These are phyloP conservation scores for Graphium sp. DNA, from an alignment of 2,329 filamentous ascomycete genomes.

Conservation along the genomic window DNA sequence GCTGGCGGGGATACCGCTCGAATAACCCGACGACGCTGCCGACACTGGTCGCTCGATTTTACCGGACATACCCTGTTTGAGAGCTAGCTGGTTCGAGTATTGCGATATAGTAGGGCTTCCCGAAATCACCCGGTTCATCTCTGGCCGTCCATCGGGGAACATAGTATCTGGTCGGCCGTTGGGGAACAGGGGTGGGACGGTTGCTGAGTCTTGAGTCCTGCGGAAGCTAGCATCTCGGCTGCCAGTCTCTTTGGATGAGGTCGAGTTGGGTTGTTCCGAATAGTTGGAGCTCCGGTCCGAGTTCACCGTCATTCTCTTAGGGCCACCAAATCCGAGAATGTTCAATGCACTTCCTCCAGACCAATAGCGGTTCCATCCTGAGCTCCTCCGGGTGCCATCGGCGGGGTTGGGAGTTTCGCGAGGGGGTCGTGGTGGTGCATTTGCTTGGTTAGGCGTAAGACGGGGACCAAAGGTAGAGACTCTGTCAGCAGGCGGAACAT, in stretches of 20 bases:
- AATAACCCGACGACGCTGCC: slow-evolving; percentile 36
- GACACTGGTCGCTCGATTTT: slow-evolving; percentile 42
- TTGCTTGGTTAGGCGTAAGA: slow-evolving; percentile 1
- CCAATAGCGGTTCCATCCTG: slow-evolving; percentile 66
- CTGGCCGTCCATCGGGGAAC: slow-evolving; percentile 43
- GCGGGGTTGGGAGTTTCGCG: slow-evolving; percentile 14
- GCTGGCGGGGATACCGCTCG: slow-evolving; percentile 49
- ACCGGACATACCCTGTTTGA: slow-evolving; percentile 41
- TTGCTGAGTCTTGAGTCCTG: slow-evolving; percentile 48
- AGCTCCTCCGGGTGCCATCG: slow-evolving; percentile 38
- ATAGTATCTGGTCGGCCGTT: too few species aligned
- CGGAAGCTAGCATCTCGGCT: slow-evolving; percentile 18
- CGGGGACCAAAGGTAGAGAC: slow-evolving; percentile 3
- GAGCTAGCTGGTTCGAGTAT: slow-evolving; percentile 30
- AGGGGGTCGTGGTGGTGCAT: slow-evolving; percentile 2
- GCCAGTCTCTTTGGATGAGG: too few species aligned
- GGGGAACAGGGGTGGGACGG: slow-evolving; percentile 51
- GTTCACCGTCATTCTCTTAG: slow-evolving; percentile 30
- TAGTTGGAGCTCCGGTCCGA: slow-evolving; percentile 42
- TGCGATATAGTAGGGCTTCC: slow-evolving; percentile 54
- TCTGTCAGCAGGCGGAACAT: too few species aligned
- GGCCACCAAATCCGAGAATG: slow-evolving; percentile 40
- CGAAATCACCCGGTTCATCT: slow-evolving; percentile 49
- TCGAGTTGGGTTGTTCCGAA: too few species aligned
- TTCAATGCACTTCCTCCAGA: slow-evolving; percentile 55